Evolutionary conservation across 768 basidiomycete genomes (phyloP).

Genomic region (Sarcomyxa edulis): DNA sequence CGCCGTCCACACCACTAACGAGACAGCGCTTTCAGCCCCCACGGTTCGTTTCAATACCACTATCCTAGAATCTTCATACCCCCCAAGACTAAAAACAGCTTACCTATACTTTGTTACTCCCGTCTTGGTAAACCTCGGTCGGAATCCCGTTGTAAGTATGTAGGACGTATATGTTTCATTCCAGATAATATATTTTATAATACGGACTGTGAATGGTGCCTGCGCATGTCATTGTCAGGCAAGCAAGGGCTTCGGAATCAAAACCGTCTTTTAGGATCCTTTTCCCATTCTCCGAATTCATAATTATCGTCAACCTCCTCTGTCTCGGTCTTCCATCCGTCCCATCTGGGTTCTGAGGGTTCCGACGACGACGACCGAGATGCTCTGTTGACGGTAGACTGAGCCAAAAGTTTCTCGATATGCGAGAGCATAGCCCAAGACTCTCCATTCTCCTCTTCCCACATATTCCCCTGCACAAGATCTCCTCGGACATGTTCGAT

Average conservation of each 20-base stretch:
- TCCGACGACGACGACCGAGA: neutral
- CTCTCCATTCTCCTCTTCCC: conserved; percentile 47
- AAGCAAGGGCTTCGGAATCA: neutral
- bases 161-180: too few species aligned
- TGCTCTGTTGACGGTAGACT: too few species aligned
- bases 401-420: conserved; percentile 39
- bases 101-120: too few species aligned
- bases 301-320: conserved; percentile 31
- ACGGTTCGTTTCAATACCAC: conserved; percentile 7
- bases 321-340: conserved; percentile 43
- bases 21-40: too few species aligned
- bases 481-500: conserved; percentile 62
- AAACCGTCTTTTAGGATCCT: neutral
- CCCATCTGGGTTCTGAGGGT: conserved; percentile 18
- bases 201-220: neutral
- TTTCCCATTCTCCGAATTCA: conserved; percentile 48
- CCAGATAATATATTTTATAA: too few species aligned
- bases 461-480: conserved; percentile 48
- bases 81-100: neutral
- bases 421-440: conserved; percentile 44
- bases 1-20: conserved; percentile 31
- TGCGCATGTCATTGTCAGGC: too few species aligned
- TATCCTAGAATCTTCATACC: conserved; percentile 8
- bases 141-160: too few species aligned
- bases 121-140: too few species aligned